phyloP scores from a whole-genome alignment of 2,329 filamentous ascomycete genomes.

The Ceratocystiopsis sp. region DNA sequence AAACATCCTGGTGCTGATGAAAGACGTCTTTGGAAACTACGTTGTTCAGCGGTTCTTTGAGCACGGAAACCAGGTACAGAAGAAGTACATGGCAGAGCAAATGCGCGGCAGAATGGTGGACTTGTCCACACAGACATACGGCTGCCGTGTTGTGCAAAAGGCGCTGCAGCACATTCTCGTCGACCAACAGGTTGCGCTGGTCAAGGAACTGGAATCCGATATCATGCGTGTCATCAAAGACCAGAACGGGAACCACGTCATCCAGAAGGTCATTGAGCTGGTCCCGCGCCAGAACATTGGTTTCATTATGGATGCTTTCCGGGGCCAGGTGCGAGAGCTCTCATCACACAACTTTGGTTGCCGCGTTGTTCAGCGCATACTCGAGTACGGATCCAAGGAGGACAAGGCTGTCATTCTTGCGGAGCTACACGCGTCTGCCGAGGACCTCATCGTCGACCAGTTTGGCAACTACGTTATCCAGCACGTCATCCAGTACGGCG shows the following conservation, averaged over 20 bases:
- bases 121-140: slow-evolving; percentile 78
- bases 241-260: slow-evolving; percentile 88
- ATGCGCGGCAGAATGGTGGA: slow-evolving; percentile 76
- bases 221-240: slow-evolving; percentile 67
- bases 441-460: slow-evolving; percentile 63
- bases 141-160: slow-evolving; percentile 93
- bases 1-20: slow-evolving; percentile 80
- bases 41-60: slow-evolving; percentile 97
- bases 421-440: slow-evolving; percentile 60
- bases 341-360: slow-evolving; percentile 76
- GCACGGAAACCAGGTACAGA: slow-evolving; percentile 85
- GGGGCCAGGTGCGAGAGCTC: slow-evolving; percentile 54
- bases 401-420: slow-evolving; percentile 57
- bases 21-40: slow-evolving; percentile 94
- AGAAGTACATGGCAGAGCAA: slow-evolving; percentile 65
- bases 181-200: slow-evolving; percentile 50
- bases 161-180: slow-evolving; percentile 78
- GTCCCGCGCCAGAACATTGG: slow-evolving; percentile 63
- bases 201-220: slow-evolving; percentile 58
- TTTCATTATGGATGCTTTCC: slow-evolving; percentile 71
- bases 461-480: slow-evolving; percentile 96
- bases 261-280: slow-evolving; percentile 81
- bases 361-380: slow-evolving; percentile 78
- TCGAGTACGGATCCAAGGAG: slow-evolving; percentile 61
- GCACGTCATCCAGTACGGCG: slow-evolving; percentile 70